Evolutionary conservation across 2,329 filamentous ascomycete species (phyloP).

Genomic region (Pseudogymnoascus verrucosus): DNA sequence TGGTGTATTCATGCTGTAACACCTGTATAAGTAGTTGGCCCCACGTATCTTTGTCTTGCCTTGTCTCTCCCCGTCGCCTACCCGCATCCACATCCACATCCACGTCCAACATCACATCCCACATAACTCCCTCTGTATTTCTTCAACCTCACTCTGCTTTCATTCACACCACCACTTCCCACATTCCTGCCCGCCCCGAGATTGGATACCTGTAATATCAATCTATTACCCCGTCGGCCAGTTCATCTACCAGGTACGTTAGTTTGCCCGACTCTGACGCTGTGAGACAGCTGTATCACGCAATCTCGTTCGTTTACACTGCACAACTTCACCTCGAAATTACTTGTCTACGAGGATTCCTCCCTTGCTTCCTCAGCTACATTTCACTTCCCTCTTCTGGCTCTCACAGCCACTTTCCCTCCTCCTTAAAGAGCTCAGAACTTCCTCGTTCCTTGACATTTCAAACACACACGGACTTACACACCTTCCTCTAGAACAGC

Average conservation of each 20-base stretch:
- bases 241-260: background rate
- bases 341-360: background rate
- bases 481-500: background rate
- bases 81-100: background rate
- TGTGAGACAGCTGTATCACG: background rate
- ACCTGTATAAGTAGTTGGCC: background rate
- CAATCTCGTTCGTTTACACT: background rate
- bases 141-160: background rate
- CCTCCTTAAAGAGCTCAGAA: background rate
- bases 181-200: background rate
- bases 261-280: background rate
- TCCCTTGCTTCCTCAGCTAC: background rate
- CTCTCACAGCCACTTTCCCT: background rate
- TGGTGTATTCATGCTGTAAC: background rate
- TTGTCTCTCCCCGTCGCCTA: background rate
- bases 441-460: background rate
- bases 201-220: background rate
- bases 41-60: background rate
- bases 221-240: background rate
- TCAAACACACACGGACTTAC: background rate
- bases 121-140: background rate
- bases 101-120: background rate
- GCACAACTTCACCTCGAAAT: background rate
- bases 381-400: background rate
- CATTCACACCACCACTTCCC: background rate